Percentiles rank a stretch among this genome's conserved stretches.
phyloP scores from a whole-genome alignment of 306 rosid genomes.

The Cotoneaster glaucophyllus region DNA sequence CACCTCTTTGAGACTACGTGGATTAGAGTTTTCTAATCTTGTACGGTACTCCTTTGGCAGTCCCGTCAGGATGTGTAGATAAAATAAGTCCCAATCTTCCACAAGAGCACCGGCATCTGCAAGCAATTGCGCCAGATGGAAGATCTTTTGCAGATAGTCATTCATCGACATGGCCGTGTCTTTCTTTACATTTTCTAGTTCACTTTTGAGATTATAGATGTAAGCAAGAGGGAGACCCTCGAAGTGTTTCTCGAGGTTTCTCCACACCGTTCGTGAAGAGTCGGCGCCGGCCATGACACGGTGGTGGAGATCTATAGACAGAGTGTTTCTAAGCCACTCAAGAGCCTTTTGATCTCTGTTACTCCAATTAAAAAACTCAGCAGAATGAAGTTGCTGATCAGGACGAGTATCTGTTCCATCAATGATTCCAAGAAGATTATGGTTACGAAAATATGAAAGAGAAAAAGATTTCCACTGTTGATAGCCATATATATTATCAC shows the following conservation, averaged over 20 bases:
- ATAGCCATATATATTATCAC: background rate
- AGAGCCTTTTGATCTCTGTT: background rate
- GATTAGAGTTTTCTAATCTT: too few species aligned
- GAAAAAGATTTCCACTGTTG: background rate
- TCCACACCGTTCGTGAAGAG: background rate
- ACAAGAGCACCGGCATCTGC: background rate
- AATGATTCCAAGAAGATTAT: background rate
- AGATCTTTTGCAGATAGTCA: background rate
- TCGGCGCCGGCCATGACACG: background rate
- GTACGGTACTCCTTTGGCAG: background rate
- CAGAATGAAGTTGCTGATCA: background rate
- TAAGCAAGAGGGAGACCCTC: background rate
- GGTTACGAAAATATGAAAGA: background rate
- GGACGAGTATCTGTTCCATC: background rate
- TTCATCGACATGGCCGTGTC: background rate
- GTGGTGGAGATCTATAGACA: background rate
- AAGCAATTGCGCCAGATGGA: background rate
- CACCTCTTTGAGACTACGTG: background rate
- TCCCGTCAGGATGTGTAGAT: background rate
- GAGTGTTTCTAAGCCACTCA: background rate
- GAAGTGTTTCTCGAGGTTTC: background rate
- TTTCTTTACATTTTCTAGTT: background rate
- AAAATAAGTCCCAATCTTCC: background rate
- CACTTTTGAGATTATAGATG: background rate
- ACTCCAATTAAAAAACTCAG: background rate